Evolutionary conservation across 495 filamentous ascomycete genomes (phyloP).

Genomic region (Aspergillus heteromorphus): DNA sequence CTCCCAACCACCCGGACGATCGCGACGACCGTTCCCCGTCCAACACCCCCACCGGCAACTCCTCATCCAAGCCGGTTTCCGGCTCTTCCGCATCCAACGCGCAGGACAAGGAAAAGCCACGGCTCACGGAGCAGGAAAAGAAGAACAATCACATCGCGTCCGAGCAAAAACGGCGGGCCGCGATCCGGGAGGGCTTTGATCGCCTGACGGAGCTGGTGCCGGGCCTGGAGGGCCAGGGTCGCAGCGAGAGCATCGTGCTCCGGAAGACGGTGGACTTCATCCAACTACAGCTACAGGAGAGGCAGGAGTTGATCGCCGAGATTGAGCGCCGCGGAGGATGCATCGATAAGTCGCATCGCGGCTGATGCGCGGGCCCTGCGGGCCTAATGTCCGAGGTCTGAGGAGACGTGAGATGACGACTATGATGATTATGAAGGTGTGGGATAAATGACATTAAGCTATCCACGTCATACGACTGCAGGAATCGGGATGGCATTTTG

Average conservation of each 20-base stretch:
- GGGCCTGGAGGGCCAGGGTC: slow-evolving; percentile 73
- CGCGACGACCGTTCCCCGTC: slow-evolving; percentile 34
- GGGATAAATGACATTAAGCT: too few species aligned
- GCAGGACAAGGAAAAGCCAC: slow-evolving; percentile 58
- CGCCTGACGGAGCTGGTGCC: slow-evolving; percentile 76
- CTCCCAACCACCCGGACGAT: slow-evolving; percentile 26
- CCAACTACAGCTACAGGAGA: slow-evolving; percentile 55
- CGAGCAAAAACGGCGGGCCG: slow-evolving; percentile 83
- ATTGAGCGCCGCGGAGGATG: slow-evolving; percentile 57
- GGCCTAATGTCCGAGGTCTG: slow-evolving; percentile 9
- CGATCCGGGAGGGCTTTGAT: slow-evolving; percentile 85
- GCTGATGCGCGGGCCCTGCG: slow-evolving; percentile 13
- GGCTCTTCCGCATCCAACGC: slow-evolving; percentile 32
- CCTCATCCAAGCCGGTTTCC: slow-evolving; percentile 42
- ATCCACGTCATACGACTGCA: too few species aligned
- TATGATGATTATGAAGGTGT: neutral
- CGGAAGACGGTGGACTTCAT: slow-evolving; percentile 71
- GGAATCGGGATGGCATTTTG: too few species aligned
- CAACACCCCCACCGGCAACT: slow-evolving; percentile 50
- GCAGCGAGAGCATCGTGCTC: slow-evolving; percentile 80
- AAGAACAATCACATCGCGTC: slow-evolving; percentile 87
- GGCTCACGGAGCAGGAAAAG: slow-evolving; percentile 80
- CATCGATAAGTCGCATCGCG: slow-evolving; percentile 43
- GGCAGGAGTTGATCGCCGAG: slow-evolving; percentile 55
- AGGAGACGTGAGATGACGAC: slow-evolving; percentile 6